Evolutionary conservation across 257 asterid genomes (phyloP).

Genomic region (Lavandula angustifolia): DNA sequence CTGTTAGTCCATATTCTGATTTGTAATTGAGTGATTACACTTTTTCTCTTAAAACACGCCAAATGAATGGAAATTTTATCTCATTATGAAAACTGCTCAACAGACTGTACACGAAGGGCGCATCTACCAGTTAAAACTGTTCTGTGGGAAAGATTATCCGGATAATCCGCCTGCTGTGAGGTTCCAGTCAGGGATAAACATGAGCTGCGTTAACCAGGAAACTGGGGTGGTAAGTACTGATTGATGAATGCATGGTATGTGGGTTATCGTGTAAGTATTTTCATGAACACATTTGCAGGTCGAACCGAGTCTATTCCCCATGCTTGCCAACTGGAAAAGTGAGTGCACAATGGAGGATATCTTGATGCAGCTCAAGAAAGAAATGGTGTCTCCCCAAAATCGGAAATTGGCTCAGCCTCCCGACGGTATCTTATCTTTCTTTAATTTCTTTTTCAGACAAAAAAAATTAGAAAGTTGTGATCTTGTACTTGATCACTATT

Average conservation of each 20-base stretch:
- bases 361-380: constrained; percentile 67
- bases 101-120: constrained; percentile 88
- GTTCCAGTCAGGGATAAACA: constrained; percentile 76
- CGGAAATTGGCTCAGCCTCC: constrained; percentile 79
- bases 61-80: neutral
- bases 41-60: neutral
- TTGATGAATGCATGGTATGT: neutral
- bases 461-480: constrained; percentile 7
- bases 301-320: constrained; percentile 67
- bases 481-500: neutral
- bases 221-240: constrained; percentile 62
- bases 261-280: constrained; percentile 3
- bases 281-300: constrained; percentile 44
- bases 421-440: constrained; percentile 49
- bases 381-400: constrained; percentile 80
- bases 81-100: constrained; percentile 27
- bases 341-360: constrained; percentile 90
- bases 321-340: constrained; percentile 80
- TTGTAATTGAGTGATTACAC: neutral
- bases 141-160: constrained; percentile 81
- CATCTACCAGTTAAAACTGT: constrained; percentile 72
- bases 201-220: constrained; percentile 74
- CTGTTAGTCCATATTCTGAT: neutral
- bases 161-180: constrained; percentile 71
- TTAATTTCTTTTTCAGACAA: neutral